These are phyloP conservation scores for Parachlorella kessleri DNA, from an alignment of 139 green algal species.

Conservation along the genomic window DNA sequence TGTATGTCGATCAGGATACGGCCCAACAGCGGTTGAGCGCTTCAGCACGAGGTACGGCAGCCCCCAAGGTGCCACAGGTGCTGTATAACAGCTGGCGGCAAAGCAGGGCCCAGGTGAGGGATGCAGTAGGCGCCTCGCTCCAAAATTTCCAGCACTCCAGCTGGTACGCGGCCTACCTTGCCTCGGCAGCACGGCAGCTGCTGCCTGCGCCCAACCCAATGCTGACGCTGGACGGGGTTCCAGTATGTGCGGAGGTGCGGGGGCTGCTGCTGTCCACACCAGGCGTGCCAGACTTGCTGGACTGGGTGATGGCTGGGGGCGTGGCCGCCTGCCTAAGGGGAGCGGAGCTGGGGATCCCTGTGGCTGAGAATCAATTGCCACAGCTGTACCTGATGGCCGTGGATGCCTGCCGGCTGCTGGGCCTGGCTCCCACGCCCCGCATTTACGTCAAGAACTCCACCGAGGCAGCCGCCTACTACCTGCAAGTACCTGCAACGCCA, in stretches of 20 bases:
- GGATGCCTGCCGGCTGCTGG: conserved; percentile 20
- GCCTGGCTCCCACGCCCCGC: neutral
- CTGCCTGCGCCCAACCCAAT: neutral
- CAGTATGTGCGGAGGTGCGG: conserved; percentile 11
- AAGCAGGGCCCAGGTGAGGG: neutral
- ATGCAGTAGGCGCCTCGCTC: neutral
- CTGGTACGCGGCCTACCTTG: conserved; percentile 15
- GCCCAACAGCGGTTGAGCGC: neutral
- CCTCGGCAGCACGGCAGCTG: neutral
- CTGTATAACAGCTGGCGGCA: conserved; percentile 6
- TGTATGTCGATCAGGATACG: neutral
- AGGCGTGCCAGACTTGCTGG: conserved; percentile 6
- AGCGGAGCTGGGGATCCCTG: conserved; percentile 11
- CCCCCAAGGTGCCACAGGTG: neutral
- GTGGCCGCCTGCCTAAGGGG: neutral
- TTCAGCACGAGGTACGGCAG: neutral
- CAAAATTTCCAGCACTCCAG: neutral
- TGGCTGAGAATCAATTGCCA: conserved; percentile 25
- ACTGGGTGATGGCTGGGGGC: conserved; percentile 9
- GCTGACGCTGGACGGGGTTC: conserved; percentile 3
- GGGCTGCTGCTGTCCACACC: neutral
- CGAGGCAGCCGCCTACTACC: conserved; percentile 21
- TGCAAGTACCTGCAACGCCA: neutral
- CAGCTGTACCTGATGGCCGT: conserved; percentile 26
- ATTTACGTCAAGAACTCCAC: conserved; percentile 5